Conservation (phyloP, 352 stramenopile species). For the Globisporangium cylindrosporum region DNA sequence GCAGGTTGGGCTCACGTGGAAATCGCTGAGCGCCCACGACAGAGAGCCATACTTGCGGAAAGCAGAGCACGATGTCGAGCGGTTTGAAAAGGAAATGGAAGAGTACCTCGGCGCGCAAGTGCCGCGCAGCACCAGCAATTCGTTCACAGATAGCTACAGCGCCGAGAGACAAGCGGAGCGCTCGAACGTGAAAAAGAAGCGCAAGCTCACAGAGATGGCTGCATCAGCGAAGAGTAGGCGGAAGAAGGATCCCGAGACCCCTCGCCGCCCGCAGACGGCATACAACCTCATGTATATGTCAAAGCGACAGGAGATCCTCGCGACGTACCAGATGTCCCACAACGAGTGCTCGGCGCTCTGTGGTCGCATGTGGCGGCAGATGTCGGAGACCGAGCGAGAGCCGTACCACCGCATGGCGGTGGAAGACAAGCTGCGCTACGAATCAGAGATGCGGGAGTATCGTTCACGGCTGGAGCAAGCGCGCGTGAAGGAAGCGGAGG, state of each 20-base stretch:
- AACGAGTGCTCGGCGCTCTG: conserved; percentile 62
- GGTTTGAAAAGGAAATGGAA: conserved; percentile 57
- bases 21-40: conserved; percentile 30
- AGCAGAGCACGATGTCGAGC: conserved; percentile 40
- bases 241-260: conserved; percentile 25
- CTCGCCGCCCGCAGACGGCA: conserved; percentile 40
- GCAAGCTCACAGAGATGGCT: conserved; percentile 1
- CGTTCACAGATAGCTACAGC: conserved; percentile 5
- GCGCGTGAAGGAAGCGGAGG: conserved; percentile 15
- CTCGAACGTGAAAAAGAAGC: conserved; percentile 14
- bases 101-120: conserved; percentile 16
- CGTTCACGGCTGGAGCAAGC: conserved; percentile 17
- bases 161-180: conserved; percentile 8
- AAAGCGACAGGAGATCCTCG: conserved; percentile 47
- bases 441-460: conserved; percentile 31
- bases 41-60: conserved; percentile 31
- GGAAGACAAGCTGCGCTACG: conserved; percentile 51
- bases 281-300: conserved; percentile 71
- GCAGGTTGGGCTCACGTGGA: conserved; percentile 43
- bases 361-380: conserved; percentile 58
- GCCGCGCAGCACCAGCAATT: conserved; percentile 1
- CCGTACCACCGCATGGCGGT: conserved; percentile 53
- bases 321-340: conserved; percentile 57
- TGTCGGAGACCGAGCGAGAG: conserved; percentile 43
- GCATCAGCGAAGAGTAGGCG: conserved; percentile 8